Evolutionary conservation across 129 eudicot species (phyloP), one percentile per base, ranked within the genome.

Genomic region (Flaveria brownii): DNA sequence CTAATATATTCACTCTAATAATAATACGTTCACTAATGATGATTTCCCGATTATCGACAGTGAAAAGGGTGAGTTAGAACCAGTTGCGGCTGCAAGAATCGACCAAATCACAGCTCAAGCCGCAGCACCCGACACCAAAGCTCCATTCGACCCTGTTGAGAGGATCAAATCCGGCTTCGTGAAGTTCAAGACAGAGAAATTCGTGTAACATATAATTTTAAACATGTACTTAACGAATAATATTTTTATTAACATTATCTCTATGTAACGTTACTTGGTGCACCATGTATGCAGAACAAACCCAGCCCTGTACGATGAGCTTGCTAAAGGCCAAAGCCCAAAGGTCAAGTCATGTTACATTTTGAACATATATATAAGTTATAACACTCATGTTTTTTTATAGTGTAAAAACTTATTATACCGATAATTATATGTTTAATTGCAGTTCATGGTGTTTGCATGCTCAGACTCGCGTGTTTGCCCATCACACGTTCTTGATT

Each of bases 381-480:
- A 36, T 36, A 36, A 36, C 7, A 5, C 41, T 36, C 41, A 36
- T 36, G 41, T 5, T 36, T 36, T 36, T 28, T 30, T 30, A 30
- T 36, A 36, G 7, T 36, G 41, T 36, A 36, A 36, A 36, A 36
- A 4, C 41, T 36, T 5, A 36, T 36, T 3, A 36, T 36, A 36
- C 7, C 41, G 41, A 1, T 28, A 1, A 28, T 30, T 49, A 13
- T 63, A 45, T 39, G 16, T 20, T 0, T 20, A n/a, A n/a, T 49
- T 14, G 72, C 92, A 93, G 98, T 93, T 77, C 54, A 91, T 95
- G 99, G 89, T 95, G 51, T 91, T 95, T 69, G 97, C 99, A 1
- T 95, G 99, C 87, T 87, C 99, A 18, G 99, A 95, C 83, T 95
- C 99, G 5, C 92, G 99, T 12, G 99, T 95, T 60, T 95, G 99